A percentile compares a stretch with the other conserved stretches of the same genome.
Evolutionary conservation across 192 early-diverging fungal species (phyloP).

Genomic region (Pilaira anomala): DNA sequence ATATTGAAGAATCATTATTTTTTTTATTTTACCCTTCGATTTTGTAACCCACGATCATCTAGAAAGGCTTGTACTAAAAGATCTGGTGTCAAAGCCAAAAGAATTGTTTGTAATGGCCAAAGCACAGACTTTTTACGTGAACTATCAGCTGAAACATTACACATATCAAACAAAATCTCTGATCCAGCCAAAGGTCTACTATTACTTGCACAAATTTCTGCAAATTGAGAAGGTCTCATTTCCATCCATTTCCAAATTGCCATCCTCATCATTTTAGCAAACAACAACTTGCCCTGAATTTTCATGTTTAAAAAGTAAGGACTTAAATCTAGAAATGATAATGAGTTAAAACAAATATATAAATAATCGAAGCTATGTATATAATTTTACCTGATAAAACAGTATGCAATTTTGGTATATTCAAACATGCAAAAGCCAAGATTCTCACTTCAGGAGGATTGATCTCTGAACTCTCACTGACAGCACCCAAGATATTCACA

Average conservation of each 20-base stretch:
- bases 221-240: conserved; percentile 75
- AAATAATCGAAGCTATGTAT: conserved; percentile 15
- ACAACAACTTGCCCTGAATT: conserved; percentile 61
- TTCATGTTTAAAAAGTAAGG: conserved; percentile 58
- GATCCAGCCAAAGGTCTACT: conserved; percentile 57
- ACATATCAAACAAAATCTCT: conserved; percentile 73
- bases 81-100: conserved; percentile 85
- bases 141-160: conserved; percentile 50
- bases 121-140: conserved; percentile 64
- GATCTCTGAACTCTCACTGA: conserved; percentile 13
- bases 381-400: conserved; percentile 60
- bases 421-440: conserved; percentile 14
- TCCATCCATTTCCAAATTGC: conserved; percentile 93
- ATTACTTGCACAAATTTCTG: conserved; percentile 60
- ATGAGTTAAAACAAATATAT: neutral
- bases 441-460: conserved; percentile 17
- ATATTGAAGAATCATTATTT: neutral
- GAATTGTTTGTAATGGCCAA: conserved; percentile 84
- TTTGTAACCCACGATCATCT: conserved; percentile 31
- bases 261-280: conserved; percentile 71
- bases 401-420: conserved; percentile 51
- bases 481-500: conserved; percentile 16
- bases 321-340: conserved; percentile 39
- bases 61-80: conserved; percentile 60
- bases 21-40: conserved; percentile 19